These are phyloP conservation scores for Diaporthe sp. DNA, from an alignment of 2,329 filamentous ascomycete genomes.

Conservation along the genomic window DNA sequence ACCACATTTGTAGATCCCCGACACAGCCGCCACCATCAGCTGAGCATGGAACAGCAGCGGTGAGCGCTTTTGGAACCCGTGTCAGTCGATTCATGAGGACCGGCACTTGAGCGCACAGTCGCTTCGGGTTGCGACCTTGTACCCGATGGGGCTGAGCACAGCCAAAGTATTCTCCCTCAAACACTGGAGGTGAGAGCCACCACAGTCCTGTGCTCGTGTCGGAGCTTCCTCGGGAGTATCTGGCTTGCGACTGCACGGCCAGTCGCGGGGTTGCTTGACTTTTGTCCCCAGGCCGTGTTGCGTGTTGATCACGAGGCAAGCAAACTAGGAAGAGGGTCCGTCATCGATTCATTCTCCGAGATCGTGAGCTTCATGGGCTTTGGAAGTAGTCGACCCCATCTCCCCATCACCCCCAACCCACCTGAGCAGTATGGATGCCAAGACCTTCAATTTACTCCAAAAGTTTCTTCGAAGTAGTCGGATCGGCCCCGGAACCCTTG, in stretches of 20 bases:
- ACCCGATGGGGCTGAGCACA: conserved; percentile 26
- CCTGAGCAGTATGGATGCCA: not conserved
- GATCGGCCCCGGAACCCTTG: not conserved
- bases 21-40: conserved; percentile 20
- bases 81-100: conserved; percentile 35
- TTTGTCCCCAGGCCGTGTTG: not conserved
- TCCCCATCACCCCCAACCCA: not conserved
- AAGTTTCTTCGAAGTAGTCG: conserved; percentile 21
- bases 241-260: conserved; percentile 23
- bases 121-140: conserved; percentile 21
- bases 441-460: conserved; percentile 9
- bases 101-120: conserved; percentile 38
- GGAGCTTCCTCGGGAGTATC: not conserved
- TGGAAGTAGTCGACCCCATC: not conserved
- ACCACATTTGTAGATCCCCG: conserved; percentile 3
- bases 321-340: not conserved
- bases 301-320: conserved; percentile 5
- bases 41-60: conserved; percentile 1
- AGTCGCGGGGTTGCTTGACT: conserved; percentile 24
- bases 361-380: conserved; percentile 7
- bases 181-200: conserved; percentile 6
- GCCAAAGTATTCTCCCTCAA: not conserved
- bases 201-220: not conserved
- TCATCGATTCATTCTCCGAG: conserved; percentile 9
- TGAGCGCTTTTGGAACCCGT: conserved; percentile 37